These are phyloP conservation scores for Penicillium salamii DNA, from an alignment of 495 filamentous ascomycete genomes.

Conservation along the genomic window DNA sequence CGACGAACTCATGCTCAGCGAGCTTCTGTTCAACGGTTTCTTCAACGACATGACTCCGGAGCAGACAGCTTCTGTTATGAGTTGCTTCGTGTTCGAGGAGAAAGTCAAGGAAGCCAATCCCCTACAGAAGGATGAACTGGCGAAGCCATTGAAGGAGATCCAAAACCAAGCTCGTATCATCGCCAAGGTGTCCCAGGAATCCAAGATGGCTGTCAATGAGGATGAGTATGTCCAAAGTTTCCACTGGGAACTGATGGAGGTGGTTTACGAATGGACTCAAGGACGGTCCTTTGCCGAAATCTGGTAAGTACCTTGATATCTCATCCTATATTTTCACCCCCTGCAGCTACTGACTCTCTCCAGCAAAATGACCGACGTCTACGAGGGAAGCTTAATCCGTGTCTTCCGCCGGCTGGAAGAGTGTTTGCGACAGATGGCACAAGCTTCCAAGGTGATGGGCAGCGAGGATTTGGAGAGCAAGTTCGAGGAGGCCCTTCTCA, in stretches of 20 bases:
- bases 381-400: slow-evolving; percentile 93
- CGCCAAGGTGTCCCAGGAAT: slow-evolving; percentile 90
- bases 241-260: slow-evolving; percentile 94
- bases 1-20: slow-evolving; percentile 86
- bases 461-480: slow-evolving; percentile 87
- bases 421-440: slow-evolving; percentile 94
- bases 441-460: slow-evolving; percentile 96
- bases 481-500: slow-evolving; percentile 78
- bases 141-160: slow-evolving; percentile 80
- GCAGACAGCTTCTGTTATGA: slow-evolving; percentile 77
- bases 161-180: slow-evolving; percentile 79
- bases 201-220: slow-evolving; percentile 85
- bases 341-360: slow-evolving; percentile 4
- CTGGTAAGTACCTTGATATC: slow-evolving; percentile 59
- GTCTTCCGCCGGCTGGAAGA: slow-evolving; percentile 95
- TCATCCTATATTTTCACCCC: slow-evolving; percentile 3
- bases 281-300: slow-evolving; percentile 92
- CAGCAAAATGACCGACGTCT: slow-evolving; percentile 97
- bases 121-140: slow-evolving; percentile 71
- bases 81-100: slow-evolving; percentile 96
- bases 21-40: slow-evolving; percentile 93
- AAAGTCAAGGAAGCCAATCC: slow-evolving; percentile 69
- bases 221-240: slow-evolving; percentile 86
- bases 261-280: slow-evolving; percentile 90
- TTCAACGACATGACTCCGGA: slow-evolving; percentile 95